A percentile compares a stretch with the other conserved stretches of the same genome.
These are phyloP conservation scores for Cyberlindnera subsufficiens DNA, from an alignment of 805 yeast species.

Conservation along the genomic window DNA sequence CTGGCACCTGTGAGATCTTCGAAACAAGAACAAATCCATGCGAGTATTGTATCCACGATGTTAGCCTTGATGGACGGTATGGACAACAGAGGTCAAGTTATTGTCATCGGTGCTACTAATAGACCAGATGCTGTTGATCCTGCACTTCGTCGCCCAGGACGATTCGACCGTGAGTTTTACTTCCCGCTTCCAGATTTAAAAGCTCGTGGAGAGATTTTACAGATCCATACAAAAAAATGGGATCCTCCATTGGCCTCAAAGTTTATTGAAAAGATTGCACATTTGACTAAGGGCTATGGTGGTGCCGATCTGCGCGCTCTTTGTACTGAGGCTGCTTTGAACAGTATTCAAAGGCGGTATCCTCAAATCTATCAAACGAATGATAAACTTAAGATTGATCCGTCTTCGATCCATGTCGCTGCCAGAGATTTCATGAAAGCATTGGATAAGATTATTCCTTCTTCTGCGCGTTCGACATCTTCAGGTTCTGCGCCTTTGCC, in stretches of 20 bases:
- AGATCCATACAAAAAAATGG: conserved; percentile 90
- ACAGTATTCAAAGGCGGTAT: conserved; percentile 83
- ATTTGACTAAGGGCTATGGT: conserved; percentile 90
- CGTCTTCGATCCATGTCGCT: conserved; percentile 61
- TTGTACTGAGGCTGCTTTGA: conserved; percentile 92
- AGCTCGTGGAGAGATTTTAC: conserved; percentile 72
- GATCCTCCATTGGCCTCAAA: conserved; percentile 55
- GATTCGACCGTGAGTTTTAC: conserved; percentile 95
- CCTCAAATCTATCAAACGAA: conserved; percentile 85
- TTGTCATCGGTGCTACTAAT: conserved; percentile 96
- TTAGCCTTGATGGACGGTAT: conserved; percentile 98
- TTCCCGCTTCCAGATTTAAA: conserved; percentile 85
- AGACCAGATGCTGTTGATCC: conserved; percentile 99
- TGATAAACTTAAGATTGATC: conserved; percentile 70
- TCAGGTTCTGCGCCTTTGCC: conserved; percentile 77
- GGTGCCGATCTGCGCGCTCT: conserved; percentile 95
- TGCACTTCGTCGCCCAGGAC: conserved; percentile 92
- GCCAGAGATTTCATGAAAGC: conserved; percentile 86
- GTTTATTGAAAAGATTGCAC: conserved; percentile 65
- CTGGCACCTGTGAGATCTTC: conserved; percentile 96
- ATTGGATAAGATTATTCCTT: conserved; percentile 81
- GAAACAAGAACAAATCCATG: conserved; percentile 97
- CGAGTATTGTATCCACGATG: conserved; percentile 91
- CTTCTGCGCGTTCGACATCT: conserved; percentile 82
- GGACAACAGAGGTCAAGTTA: conserved; percentile 98